phyloP scores from a whole-genome alignment of 257 asterid genomes.

The Nicotiana benthamiana region DNA sequence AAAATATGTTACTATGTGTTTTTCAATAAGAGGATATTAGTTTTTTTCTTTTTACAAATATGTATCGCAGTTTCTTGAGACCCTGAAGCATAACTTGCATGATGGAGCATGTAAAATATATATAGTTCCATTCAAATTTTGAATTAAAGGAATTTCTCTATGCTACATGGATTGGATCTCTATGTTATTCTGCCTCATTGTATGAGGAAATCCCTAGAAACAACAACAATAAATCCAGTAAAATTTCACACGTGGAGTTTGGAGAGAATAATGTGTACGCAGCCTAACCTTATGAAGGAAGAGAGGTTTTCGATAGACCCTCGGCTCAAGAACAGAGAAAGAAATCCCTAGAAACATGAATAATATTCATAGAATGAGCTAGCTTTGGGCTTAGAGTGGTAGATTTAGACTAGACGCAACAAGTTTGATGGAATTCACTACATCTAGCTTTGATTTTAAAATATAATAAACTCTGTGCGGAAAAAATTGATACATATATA shows the following conservation, averaged over 20 bases:
- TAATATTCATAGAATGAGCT: not conserved
- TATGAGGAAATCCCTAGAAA: not conserved
- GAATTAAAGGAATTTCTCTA: not conserved
- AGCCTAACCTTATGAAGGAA: rapidly evolving
- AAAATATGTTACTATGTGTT: not conserved
- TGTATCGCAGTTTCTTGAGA: not conserved
- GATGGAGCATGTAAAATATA: not conserved
- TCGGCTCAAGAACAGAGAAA: no score
- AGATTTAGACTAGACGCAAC: not conserved
- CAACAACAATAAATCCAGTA: not conserved
- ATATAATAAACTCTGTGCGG: not conserved
- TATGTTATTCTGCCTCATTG: not conserved
- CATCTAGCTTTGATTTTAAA: not conserved
- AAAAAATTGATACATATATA: not conserved
- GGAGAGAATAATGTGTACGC: no score
- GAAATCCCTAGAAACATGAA: not conserved
- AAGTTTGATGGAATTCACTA: not conserved
- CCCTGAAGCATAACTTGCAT: not conserved
- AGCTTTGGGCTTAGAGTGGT: not conserved
- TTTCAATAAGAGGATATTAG: not conserved
- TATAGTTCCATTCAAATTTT: not conserved
- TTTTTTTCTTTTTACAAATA: not conserved
- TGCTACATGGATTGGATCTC: not conserved
- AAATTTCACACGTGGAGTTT: no score
- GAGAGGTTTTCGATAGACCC: no score